These are phyloP conservation scores for Fraxinus baroniana DNA, from an alignment of 305 asterid species.

Conservation along the genomic window DNA sequence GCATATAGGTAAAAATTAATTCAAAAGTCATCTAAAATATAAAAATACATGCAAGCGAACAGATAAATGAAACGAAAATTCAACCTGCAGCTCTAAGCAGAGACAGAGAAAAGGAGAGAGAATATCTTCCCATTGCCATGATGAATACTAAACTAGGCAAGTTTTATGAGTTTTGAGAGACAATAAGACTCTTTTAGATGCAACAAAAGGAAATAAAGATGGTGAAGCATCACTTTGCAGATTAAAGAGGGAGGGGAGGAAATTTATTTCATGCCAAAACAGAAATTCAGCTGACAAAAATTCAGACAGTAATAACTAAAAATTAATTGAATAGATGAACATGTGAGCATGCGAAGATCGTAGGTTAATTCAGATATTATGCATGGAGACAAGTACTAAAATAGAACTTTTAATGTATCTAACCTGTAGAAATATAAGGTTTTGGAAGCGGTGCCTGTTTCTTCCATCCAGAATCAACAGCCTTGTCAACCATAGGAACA, in stretches of 20 bases:
- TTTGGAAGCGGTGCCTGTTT: slow-evolving; percentile 60
- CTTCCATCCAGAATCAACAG: slow-evolving; percentile 92
- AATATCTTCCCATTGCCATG: not conserved
- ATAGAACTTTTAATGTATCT: slow-evolving; percentile 9
- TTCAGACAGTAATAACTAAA: not conserved
- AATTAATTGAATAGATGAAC: not conserved
- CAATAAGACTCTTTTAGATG: not conserved
- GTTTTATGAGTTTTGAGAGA: not conserved
- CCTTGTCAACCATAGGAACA: slow-evolving; percentile 99
- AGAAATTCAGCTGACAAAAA: not conserved
- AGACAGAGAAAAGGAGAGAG: not conserved
- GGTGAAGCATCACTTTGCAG: not conserved
- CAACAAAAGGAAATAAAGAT: not conserved
- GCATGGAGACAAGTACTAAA: not conserved
- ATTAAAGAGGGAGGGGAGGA: not conserved
- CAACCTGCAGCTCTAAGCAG: not conserved
- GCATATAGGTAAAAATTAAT: not conserved
- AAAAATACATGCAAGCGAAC: not conserved
- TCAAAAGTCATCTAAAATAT: not conserved
- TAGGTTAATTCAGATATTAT: not conserved
- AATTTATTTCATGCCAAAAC: not conserved
- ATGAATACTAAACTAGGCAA: not conserved
- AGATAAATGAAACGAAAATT: not conserved
- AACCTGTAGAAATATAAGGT: slow-evolving; percentile 61
- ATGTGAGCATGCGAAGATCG: not conserved